Conservation (phyloP, 2,329 filamentous ascomycete genomes). For the Parastagonospora nodorum region DNA sequence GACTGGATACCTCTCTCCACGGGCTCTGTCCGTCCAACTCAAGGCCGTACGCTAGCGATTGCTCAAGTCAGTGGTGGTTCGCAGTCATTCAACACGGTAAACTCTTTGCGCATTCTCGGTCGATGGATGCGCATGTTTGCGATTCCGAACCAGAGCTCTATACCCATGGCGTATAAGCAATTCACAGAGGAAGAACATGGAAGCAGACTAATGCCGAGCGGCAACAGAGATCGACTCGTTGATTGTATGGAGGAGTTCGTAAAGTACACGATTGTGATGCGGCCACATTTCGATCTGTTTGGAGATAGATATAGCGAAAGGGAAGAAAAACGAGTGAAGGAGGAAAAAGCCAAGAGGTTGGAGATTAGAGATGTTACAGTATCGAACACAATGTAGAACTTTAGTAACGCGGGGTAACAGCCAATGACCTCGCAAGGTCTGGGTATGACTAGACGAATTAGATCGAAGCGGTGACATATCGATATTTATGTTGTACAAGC, state of each 20-base stretch:
- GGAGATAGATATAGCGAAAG: slow-evolving; percentile 68
- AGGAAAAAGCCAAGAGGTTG: slow-evolving; percentile 9
- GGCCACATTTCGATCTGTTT: slow-evolving; percentile 65
- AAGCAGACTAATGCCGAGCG: slow-evolving; percentile 59
- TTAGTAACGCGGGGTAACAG: too few relatives aligned
- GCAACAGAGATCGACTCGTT: slow-evolving; percentile 64
- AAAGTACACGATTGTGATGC: slow-evolving; percentile 70
- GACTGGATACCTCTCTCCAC: slow-evolving; percentile 70
- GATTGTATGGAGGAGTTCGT: slow-evolving; percentile 75
- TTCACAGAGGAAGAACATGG: slow-evolving; percentile 58
- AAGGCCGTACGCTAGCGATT: slow-evolving; percentile 67
- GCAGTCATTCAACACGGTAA: slow-evolving; percentile 71
- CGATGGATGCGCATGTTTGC: slow-evolving; percentile 74
- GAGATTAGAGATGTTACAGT: too few relatives aligned
- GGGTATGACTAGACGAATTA: too few relatives aligned
- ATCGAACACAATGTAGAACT: too few relatives aligned
- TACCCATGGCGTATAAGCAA: slow-evolving; percentile 67
- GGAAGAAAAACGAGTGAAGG: slow-evolving; percentile 45
- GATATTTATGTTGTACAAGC: too few relatives aligned
- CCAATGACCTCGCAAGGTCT: too few relatives aligned
- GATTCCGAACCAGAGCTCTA: slow-evolving; percentile 68
- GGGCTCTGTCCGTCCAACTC: slow-evolving; percentile 67
- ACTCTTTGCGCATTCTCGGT: slow-evolving; percentile 67
- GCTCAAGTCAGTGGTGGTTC: slow-evolving; percentile 68
- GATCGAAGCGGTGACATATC: too few relatives aligned